These are phyloP conservation scores for Halenospora varia DNA, from an alignment of 495 filamentous ascomycete species.

Conservation along the genomic window DNA sequence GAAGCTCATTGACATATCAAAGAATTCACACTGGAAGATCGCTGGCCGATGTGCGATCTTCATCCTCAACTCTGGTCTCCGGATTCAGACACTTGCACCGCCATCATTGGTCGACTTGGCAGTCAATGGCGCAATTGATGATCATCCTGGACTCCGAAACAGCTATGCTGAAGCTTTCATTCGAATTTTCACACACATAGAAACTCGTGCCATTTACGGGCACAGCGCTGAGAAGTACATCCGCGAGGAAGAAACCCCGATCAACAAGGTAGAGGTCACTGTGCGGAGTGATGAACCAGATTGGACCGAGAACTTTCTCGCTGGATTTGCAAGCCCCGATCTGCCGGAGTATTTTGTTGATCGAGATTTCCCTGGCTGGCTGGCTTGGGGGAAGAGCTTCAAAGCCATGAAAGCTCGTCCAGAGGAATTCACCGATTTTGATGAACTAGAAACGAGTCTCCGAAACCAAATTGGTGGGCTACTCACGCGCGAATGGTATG, in stretches of 20 bases:
- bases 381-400: slow-evolving; percentile 90
- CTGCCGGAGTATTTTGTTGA: slow-evolving; percentile 82
- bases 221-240: slow-evolving; percentile 87
- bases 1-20: slow-evolving; percentile 74
- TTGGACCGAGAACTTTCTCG: slow-evolving; percentile 75
- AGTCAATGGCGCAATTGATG: slow-evolving; percentile 77
- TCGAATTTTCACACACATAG: slow-evolving; percentile 74
- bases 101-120: slow-evolving; percentile 81
- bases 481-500: slow-evolving; percentile 81
- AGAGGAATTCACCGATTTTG: slow-evolving; percentile 68
- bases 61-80: slow-evolving; percentile 79
- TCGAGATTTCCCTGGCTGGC: slow-evolving; percentile 89
- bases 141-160: slow-evolving; percentile 78
- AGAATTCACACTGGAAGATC: slow-evolving; percentile 90
- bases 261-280: slow-evolving; percentile 68
- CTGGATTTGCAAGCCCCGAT: slow-evolving; percentile 73
- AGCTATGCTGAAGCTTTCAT: slow-evolving; percentile 79
- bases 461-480: slow-evolving; percentile 78
- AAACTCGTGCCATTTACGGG: slow-evolving; percentile 77
- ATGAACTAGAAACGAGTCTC: slow-evolving; percentile 71
- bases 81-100: slow-evolving; percentile 83
- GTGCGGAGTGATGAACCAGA: slow-evolving; percentile 67
- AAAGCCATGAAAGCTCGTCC: slow-evolving; percentile 69
- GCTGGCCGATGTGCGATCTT: slow-evolving; percentile 84
- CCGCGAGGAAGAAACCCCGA: slow-evolving; percentile 65